phyloP scores from a whole-genome alignment of 345 rosid genomes.

The Gossypium longicalyx region DNA sequence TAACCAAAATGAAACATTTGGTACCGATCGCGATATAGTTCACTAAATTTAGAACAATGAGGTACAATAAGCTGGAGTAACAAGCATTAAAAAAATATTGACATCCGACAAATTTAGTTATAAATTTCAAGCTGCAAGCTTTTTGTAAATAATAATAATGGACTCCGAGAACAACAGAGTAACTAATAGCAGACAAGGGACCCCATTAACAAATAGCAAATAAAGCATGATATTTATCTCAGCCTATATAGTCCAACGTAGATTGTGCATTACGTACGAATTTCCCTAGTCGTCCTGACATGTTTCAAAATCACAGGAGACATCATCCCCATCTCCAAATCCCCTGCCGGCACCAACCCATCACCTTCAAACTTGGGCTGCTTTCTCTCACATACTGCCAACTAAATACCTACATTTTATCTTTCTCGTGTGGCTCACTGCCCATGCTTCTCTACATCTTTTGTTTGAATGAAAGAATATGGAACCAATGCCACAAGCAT shows the following conservation, averaged over 20 bases:
- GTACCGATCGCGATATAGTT: too few relatives aligned
- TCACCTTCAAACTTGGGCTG: slow-evolving; percentile 12
- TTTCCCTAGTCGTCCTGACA: slow-evolving; percentile 6
- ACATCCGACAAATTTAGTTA: neutral
- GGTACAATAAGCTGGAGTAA: neutral
- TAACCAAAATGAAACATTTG: too few relatives aligned
- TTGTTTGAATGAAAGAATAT: neutral
- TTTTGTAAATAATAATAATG: neutral
- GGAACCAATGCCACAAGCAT: neutral
- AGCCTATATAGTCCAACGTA: neutral
- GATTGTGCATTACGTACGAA: slow-evolving; percentile 1
- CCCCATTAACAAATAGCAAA: neutral
- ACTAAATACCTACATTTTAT: neutral
- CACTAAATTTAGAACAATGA: too few relatives aligned
- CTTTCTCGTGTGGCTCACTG: neutral
- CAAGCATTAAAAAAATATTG: neutral
- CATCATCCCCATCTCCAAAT: slow-evolving; percentile 16
- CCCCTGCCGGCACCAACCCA: slow-evolving; percentile 15
- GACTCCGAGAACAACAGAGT: neutral
- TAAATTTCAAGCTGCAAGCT: neutral
- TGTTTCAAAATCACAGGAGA: slow-evolving; percentile 18
- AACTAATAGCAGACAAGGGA: neutral
- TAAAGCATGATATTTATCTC: slow-evolving; percentile 1
- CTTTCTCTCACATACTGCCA: slow-evolving; percentile 16
- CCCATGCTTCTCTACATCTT: slow-evolving; percentile 6